Base-by-base conservation (phyloP, 1,284 basidiomycete species). In the Trametes versicolor region DNA sequence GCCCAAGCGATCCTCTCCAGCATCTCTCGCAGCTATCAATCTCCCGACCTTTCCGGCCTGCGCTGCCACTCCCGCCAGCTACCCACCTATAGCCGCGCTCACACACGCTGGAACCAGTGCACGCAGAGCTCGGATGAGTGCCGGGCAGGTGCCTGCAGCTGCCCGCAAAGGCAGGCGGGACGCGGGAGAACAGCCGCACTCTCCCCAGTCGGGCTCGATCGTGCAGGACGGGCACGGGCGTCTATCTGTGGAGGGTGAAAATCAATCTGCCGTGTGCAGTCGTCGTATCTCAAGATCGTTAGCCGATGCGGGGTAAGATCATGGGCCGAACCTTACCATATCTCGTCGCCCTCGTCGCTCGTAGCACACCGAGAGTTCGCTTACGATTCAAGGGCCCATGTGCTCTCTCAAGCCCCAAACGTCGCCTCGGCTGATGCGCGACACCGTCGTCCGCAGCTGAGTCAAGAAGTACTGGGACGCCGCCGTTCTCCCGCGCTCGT, bases 221-320 rank as follows among this genome's bases (percentile, higher is more conserved):
- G 50, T 32, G 29, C 50, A 51, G 19, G 32, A 36, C 2, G 29
- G 21, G 29, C 6, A 17, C n/a, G 32, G 50, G 60, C 53, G 60
- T 34, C 53, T 56, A 62, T 49, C 50, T 41, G 37, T 15, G 53
- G 36, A 36, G n/a, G 8, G 37, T 34, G 47, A 47, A 39, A 55
- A 62, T 54, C 45, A n/a, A 58, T 58, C 56, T 39, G 34, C 62
- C 47, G 57, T 43, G 13, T 48, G 13, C 29, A 32, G 32, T 21
- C 41, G 27, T 36, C 19, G 25, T 51, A 49, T 39, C 43, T 60
- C 48, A n/a, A 49, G 49, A 21, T 39, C 21, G n/a, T 41, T 55
- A 62, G 65, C 61, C 61, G 58, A 57, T 66, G 65, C 52, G 65
- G 65, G 59, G 64, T 57, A 65, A 57, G 54, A 65, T 62, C 59